These are phyloP conservation scores for Metarhizium humberi DNA, from an alignment of 2,329 filamentous ascomycete species.

Conservation along the genomic window DNA sequence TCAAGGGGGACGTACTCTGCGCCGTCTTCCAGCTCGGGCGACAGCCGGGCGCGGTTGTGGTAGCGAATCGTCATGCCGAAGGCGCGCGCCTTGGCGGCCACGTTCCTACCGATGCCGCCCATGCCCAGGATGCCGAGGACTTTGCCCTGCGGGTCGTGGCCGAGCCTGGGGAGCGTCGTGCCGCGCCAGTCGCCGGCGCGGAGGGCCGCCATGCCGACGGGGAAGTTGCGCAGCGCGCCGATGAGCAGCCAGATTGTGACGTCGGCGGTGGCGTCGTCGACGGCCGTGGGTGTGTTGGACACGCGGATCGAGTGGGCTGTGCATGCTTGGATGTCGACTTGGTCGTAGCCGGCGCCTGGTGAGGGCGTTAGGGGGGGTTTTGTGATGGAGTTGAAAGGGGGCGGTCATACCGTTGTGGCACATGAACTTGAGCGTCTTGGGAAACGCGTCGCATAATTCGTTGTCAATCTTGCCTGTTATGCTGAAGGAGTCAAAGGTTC, in stretches of 20 bases:
- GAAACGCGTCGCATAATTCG: slow-evolving; percentile 54
- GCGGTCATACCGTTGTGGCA: slow-evolving; percentile 45
- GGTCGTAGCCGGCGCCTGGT: slow-evolving; percentile 74
- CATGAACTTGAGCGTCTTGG: slow-evolving; percentile 44
- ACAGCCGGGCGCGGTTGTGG: slow-evolving; percentile 58
- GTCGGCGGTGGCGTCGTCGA: slow-evolving; percentile 78
- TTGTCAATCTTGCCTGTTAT: slow-evolving; percentile 63
- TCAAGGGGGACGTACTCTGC: slow-evolving; percentile 67
- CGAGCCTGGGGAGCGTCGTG: slow-evolving; percentile 43
- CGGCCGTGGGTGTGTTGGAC: slow-evolving; percentile 72
- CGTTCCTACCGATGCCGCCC: slow-evolving; percentile 74
- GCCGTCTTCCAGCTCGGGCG: slow-evolving; percentile 43
- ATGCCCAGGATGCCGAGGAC: slow-evolving; percentile 74
- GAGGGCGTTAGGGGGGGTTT: not conserved
- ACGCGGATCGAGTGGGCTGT: slow-evolving; percentile 57
- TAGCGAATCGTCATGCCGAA: slow-evolving; percentile 73
- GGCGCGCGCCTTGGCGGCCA: slow-evolving; percentile 63
- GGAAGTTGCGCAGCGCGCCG: slow-evolving; percentile 68
- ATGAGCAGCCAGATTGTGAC: slow-evolving; percentile 72
- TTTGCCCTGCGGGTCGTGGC: slow-evolving; percentile 73
- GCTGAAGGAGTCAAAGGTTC: slow-evolving; percentile 56
- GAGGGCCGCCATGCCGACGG: slow-evolving; percentile 53
- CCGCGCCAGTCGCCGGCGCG: slow-evolving; percentile 62
- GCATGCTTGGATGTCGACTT: slow-evolving; percentile 66
- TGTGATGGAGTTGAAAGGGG: too few relatives aligned